Evolutionary conservation across 2,329 filamentous ascomycete species (phyloP), one percentile per base, ranked within the genome.

Genomic region (Decorospora gaudefroyi): DNA sequence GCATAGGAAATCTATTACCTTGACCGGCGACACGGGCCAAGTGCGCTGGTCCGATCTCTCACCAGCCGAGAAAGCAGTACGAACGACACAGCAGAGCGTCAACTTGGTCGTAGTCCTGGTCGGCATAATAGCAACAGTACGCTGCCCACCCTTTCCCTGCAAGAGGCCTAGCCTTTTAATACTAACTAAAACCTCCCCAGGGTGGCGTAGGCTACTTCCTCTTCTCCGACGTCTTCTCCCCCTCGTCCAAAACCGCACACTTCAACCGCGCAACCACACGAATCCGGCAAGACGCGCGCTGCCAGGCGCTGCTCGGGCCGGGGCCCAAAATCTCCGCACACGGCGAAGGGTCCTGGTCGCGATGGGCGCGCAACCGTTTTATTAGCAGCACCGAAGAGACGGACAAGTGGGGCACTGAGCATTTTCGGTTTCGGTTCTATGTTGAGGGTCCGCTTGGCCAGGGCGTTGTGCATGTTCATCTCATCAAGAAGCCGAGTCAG

Each of bases 41-140:
- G 84, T 96, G 1, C 82, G 84, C 3, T 97, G 92, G 92, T 79
- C 76, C 3, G 78, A 93, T 41, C 79, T 97, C 2, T 90, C 85
- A 1, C 75, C 74, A 0, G 75, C 75, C 33, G 92, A 96, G 68
- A 96, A 96, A 70, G 84, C 85, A 2, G 87, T 86, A 16, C 82
- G 92, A 26, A 88, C 90, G 6, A 92, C 89, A 0, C 91, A 96
- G 71, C 92, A 96, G 71, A 87, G 86, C 11, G 86, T 95, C 75
- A 96, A 97, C 71, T 83, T 96, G 55, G 79, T 86, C 55, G 72
- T 96, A 51, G 83, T 96, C 6, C 57, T 90, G 1, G 76, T 85
- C 6, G 92, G 92, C 17, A 72, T 91, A 8, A 79, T 84, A 22
- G 76, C 92, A 58, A 96, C 91, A 23, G 88, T 90, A 77, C 51